Evolutionary conservation across 2,329 filamentous ascomycete species (phyloP).

Genomic region (Xenoacremonium recifei): DNA sequence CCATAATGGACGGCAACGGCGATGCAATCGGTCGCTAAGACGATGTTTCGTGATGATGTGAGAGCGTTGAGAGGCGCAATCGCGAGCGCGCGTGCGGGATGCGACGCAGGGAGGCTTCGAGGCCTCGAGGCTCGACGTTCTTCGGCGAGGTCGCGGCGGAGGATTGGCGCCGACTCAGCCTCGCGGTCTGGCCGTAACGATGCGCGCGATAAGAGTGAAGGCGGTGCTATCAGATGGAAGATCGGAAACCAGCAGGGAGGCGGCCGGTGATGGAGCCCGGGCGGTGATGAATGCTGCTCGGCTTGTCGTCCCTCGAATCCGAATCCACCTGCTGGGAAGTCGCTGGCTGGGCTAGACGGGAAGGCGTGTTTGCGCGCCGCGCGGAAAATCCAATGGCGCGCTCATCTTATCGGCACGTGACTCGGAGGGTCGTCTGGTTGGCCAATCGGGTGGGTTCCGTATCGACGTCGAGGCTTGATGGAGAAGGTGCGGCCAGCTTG

Average conservation of each 20-base stretch:
- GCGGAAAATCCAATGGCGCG: conserved; percentile 12
- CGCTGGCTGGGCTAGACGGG: conserved; percentile 10
- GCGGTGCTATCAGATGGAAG: no score
- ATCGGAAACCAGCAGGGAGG: not conserved
- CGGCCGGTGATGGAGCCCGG: not conserved
- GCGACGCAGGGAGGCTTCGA: not conserved
- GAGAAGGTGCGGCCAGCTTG: no score
- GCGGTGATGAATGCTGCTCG: not conserved
- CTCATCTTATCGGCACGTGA: conserved; percentile 19
- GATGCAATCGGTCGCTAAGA: no score
- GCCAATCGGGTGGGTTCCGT: conserved; percentile 27
- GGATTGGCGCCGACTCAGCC: not conserved
- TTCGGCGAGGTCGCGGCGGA: not conserved
- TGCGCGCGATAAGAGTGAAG: no score
- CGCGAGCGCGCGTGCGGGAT: not conserved
- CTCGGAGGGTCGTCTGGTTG: not conserved
- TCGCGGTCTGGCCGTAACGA: no score
- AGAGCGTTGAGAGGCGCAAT: no score
- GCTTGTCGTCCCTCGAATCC: not conserved
- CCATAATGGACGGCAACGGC: conserved; percentile 26
- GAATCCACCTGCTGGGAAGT: not conserved
- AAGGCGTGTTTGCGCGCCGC: conserved; percentile 15
- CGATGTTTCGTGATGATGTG: no score
- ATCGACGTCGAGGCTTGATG: no score
- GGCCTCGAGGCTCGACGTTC: not conserved